Conservation (phyloP, 2,329 filamentous ascomycete species). For the Hymenoscyphus fructigenus region DNA sequence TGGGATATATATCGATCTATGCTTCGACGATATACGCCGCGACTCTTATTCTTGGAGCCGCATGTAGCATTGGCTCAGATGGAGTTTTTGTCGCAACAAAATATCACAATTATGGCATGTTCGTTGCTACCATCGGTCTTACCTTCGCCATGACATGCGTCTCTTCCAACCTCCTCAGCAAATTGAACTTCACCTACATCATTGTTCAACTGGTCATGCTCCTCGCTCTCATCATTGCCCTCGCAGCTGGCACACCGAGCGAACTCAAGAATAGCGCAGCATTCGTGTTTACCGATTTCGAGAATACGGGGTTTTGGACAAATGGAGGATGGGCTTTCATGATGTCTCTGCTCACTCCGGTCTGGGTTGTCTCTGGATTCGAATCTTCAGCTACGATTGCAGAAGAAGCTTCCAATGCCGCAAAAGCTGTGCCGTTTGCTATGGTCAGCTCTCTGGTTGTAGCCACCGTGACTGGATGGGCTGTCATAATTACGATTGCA, state of each 20-base stretch:
- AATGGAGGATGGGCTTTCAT: conserved; percentile 37
- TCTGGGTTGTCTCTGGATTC: conserved; percentile 38
- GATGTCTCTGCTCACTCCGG: conserved; percentile 34
- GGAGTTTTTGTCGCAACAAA: conserved; percentile 30
- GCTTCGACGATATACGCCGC: conserved; percentile 37
- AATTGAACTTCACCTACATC: conserved; percentile 35
- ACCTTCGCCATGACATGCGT: conserved; percentile 37
- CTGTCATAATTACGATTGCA: conserved; percentile 57
- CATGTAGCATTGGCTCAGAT: conserved; percentile 30
- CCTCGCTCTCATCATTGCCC: conserved; percentile 31
- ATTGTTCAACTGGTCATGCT: conserved; percentile 35
- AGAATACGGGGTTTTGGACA: conserved; percentile 35
- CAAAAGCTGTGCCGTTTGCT: conserved; percentile 36
- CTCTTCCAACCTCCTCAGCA: conserved; percentile 29
- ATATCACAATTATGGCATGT: conserved; percentile 37
- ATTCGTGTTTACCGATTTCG: conserved; percentile 34
- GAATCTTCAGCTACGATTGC: conserved; percentile 36
- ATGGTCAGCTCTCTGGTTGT: conserved; percentile 35
- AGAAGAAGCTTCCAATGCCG: conserved; percentile 36
- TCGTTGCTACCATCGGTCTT: conserved; percentile 32
- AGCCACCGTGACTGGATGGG: conserved; percentile 46
- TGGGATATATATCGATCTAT: conserved; percentile 38
- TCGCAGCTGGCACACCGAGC: conserved; percentile 33
- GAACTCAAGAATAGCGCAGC: conserved; percentile 30
- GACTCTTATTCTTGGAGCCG: conserved; percentile 34